Conservation (phyloP, 352 stramenopile genomes). For the Phytopythium litorale region DNA sequence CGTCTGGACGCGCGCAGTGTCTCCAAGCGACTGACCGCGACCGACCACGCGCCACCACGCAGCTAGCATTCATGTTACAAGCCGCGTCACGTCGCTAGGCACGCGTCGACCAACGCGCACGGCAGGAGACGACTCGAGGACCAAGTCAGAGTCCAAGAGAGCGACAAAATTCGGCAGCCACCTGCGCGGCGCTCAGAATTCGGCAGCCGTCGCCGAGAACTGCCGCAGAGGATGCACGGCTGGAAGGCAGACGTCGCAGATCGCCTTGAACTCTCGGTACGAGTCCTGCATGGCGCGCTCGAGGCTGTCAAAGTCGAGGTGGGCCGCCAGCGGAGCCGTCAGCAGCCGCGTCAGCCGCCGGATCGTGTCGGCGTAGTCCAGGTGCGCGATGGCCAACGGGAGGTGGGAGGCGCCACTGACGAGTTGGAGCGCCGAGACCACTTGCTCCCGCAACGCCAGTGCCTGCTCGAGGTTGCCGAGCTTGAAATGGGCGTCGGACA, state of each 20-base stretch:
- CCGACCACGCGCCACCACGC: not conserved
- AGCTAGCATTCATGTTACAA: not conserved
- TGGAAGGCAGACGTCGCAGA: conserved; percentile 30
- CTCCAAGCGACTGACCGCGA: not conserved
- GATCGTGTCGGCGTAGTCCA: conserved; percentile 32
- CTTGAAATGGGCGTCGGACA: conserved; percentile 39
- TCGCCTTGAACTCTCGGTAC: conserved; percentile 25
- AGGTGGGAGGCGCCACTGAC: conserved; percentile 26
- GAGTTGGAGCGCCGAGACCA: conserved; percentile 22
- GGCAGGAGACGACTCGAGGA: not conserved
- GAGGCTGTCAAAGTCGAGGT: conserved; percentile 20
- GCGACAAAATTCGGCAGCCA: not conserved
- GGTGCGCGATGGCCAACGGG: conserved; percentile 32
- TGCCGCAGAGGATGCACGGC: conserved; percentile 24
- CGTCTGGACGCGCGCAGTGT: not conserved
- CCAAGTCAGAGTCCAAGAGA: not conserved
- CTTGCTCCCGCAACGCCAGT: conserved; percentile 22
- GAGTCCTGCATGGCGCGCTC: conserved; percentile 27
- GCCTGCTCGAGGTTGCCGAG: conserved; percentile 25
- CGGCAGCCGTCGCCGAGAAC: not conserved
- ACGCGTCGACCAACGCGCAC: no score
- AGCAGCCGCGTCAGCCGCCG: conserved; percentile 22
- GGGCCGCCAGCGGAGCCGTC: conserved; percentile 10
- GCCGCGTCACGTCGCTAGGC: no score
- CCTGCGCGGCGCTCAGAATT: not conserved